Base-by-base conservation (phyloP, 495 filamentous ascomycete species). In the Hyaloscypha hepaticicola region DNA sequence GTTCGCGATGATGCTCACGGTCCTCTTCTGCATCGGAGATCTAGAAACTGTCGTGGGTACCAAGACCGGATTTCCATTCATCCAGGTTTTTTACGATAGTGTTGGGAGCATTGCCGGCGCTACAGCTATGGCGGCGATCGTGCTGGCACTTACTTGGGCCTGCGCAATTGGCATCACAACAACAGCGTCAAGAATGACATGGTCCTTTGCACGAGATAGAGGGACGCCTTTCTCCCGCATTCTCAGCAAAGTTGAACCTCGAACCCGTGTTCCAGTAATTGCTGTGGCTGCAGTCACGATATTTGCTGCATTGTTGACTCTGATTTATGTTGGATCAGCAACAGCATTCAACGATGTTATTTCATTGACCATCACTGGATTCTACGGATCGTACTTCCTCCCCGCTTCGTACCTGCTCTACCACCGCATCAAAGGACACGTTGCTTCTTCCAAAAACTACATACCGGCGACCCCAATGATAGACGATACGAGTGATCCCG, bases 201-300 rank as follows among this genome's bases (percentile, higher is more conserved):
- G 83, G 83, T 76, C 79, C 1, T 86, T 87, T 58, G 78, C 81
- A 3, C 74, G 83, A 16, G 83, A 85, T 61, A 63, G 74, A 27
- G 83, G 80, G 11, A 65, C 81, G 22, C 79, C 83, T 0, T 79
- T 77, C 58, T 77, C 75, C 45, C 66, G 55, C 9, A 76, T 64
- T 33, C 45, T 81, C 38, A 72, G 72, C 52, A 64, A 66, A 67
- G 73, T 73, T 29, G 55, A 72, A 24, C 14, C 34, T 53, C 51
- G 52, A 26, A 66, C 58, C 27, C 21, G 60, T 19, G 63, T 73
- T 11, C 71, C 69, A 5, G 56, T 67, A 0, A 58, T 67, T 27
- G 58, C 65, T 22, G 57, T 70, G 11, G 22, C 50, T 28, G 61
- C 57, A 33, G 66, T 66, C 8, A 64, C 65, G 1, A 8, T 61